A percentile compares a stretch with the other conserved stretches of the same genome.
Evolutionary conservation across 2,329 filamentous ascomycete genomes (phyloP).

Genomic region (Cadophora sp.): DNA sequence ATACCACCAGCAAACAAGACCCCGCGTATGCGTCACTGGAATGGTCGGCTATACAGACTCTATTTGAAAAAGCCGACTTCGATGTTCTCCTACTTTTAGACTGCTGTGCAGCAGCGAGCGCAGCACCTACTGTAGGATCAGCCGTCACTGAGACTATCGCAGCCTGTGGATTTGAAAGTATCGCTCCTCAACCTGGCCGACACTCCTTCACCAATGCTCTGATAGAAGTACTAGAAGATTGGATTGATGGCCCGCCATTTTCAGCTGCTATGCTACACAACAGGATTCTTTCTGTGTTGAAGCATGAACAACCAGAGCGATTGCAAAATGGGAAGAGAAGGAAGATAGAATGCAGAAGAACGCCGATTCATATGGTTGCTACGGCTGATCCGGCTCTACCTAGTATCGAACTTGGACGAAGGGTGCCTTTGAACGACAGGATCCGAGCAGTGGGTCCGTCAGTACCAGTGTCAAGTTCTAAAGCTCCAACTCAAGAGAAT

Average conservation of each 20-base stretch:
- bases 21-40: conserved; percentile 29
- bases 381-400: conserved; percentile 22
- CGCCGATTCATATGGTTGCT: conserved; percentile 25
- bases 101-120: conserved; percentile 33
- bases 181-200: conserved; percentile 26
- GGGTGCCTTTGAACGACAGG: neutral
- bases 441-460: neutral
- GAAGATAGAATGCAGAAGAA: conserved; percentile 23
- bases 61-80: conserved; percentile 33
- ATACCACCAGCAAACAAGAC: conserved; percentile 13
- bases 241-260: conserved; percentile 31
- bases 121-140: conserved; percentile 24
- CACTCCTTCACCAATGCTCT: conserved; percentile 34
- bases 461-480: neutral
- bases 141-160: conserved; percentile 34
- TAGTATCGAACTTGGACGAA: conserved; percentile 23
- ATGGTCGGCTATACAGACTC: conserved; percentile 35
- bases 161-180: conserved; percentile 34
- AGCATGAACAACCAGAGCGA: conserved; percentile 24
- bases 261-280: conserved; percentile 37
- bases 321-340: conserved; percentile 23
- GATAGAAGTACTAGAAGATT: conserved; percentile 35
- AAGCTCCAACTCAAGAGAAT: neutral
- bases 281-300: conserved; percentile 25
- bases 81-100: conserved; percentile 33